Evolutionary conservation across 202 grass and related monocot species (phyloP), one percentile per base, ranked within the genome.

Genomic region (Schoenoplectus triqueter): DNA sequence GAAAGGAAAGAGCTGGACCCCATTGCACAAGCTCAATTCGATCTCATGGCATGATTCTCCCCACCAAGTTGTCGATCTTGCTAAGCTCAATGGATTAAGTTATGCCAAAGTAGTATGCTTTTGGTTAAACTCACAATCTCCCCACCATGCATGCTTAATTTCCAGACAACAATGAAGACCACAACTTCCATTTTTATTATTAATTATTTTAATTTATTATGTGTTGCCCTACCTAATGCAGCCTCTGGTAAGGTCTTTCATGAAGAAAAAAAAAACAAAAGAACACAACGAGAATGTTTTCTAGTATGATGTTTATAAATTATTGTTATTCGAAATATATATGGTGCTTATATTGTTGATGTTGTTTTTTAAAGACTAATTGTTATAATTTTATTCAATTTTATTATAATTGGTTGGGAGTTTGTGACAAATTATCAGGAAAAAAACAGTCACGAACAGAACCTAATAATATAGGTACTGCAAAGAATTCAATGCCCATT

Each of bases 81-180:
- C 64, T 51, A 15, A 81, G 18, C 44, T 82, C 47, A 63, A 82
- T 50, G 46, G 19, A 82, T 82, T 82, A 82, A 52, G 20, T 55
- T 69, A 69, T 22, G 14, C 19, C 63, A 50, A 82, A 51, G 19
- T 15, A 69, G 61, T 56, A 3, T 76, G 10, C 73, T 76, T 76
- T 76, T 56, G 20, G 73, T 56, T 76, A 76, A 56, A 56, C 50
- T 31, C 62, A 51, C 19, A 82, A 60, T 60, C 46, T 18, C 48
- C 49, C 63, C 62, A 82, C 80, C 80, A 82, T 68, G 79, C 80
- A 82, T 68, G 79, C 62, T 68, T 42, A 51, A 73, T 82, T 82
- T 68, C 40, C 46, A 66, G 45, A 68, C 64, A 82, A 31, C 39
- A 69, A 68, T 68, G 10, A 82, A 48, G 17, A 52, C 5, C 17